Evolutionary conservation across 2,329 filamentous ascomycete genomes (phyloP).

Genomic region (Pyrenochaeta sp.): DNA sequence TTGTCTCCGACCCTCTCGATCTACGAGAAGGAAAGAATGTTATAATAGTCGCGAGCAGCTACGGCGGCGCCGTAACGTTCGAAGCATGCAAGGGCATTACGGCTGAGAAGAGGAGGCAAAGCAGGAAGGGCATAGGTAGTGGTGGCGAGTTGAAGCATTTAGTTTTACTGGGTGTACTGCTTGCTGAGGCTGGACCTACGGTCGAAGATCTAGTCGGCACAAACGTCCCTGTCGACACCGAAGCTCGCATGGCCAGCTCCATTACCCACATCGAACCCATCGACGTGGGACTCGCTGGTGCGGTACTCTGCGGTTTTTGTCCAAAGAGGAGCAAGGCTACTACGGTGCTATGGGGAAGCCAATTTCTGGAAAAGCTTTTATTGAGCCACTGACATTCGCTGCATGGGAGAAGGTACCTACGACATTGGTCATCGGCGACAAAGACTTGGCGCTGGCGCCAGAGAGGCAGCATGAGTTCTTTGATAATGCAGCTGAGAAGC

Average conservation of each 20-base stretch:
- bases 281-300: not conserved
- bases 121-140: slow-evolving; percentile 11
- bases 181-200: slow-evolving; percentile 3
- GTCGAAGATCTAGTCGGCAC: not conserved
- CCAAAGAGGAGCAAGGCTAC: slow-evolving; percentile 6
- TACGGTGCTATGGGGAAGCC: slow-evolving; percentile 5
- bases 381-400: slow-evolving; percentile 14
- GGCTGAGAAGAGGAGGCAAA: slow-evolving; percentile 21
- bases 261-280: not conserved
- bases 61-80: slow-evolving; percentile 39
- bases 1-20: slow-evolving; percentile 23
- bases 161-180: slow-evolving; percentile 1
- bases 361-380: slow-evolving; percentile 2
- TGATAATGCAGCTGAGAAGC: slow-evolving; percentile 6
- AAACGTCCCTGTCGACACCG: not conserved
- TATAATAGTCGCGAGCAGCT: slow-evolving; percentile 46
- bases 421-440: slow-evolving; percentile 10
- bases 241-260: not conserved
- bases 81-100: slow-evolving; percentile 34
- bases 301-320: slow-evolving; percentile 4
- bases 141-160: slow-evolving; percentile 22
- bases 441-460: slow-evolving; percentile 6
- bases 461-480: slow-evolving; percentile 10
- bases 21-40: slow-evolving; percentile 35
- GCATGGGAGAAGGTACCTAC: slow-evolving; percentile 10